Percentiles rank a stretch among this genome's conserved stretches.
Conservation (phyloP, 2,329 filamentous ascomycete species). For the Juglanconis oblonga region DNA sequence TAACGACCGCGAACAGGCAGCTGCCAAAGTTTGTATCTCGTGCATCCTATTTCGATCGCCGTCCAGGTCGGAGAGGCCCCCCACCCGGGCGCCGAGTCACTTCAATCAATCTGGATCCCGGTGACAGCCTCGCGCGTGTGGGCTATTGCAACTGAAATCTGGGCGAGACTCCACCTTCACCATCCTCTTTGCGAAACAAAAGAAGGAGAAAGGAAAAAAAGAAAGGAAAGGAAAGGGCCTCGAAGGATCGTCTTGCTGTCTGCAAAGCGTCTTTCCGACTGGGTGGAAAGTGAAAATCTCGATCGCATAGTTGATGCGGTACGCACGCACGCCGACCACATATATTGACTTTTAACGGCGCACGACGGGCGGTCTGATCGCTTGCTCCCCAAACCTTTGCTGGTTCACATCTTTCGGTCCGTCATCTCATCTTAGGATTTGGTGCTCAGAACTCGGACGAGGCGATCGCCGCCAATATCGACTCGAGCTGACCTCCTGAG, state of each 20-base stretch:
- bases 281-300: background rate
- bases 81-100: background rate
- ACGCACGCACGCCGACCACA: background rate
- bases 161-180: background rate
- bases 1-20: background rate
- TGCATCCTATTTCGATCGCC: too few relatives aligned
- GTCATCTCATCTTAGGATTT: background rate
- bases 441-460: background rate
- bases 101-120: background rate
- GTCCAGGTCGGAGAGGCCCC: too few relatives aligned
- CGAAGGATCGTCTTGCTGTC: too few relatives aligned
- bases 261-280: too few relatives aligned
- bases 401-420: background rate
- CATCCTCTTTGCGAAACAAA: background rate
- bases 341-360: constrained; percentile 1
- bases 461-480: background rate
- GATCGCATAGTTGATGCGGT: background rate
- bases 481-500: background rate
- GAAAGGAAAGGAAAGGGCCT: too few relatives aligned
- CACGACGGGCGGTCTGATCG: background rate
- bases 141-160: background rate
- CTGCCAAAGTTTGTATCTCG: background rate
- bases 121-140: background rate
- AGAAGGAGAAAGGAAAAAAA: background rate
- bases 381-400: background rate